Conservation (phyloP, 345 rosid genomes). For the Populus tremula region DNA sequence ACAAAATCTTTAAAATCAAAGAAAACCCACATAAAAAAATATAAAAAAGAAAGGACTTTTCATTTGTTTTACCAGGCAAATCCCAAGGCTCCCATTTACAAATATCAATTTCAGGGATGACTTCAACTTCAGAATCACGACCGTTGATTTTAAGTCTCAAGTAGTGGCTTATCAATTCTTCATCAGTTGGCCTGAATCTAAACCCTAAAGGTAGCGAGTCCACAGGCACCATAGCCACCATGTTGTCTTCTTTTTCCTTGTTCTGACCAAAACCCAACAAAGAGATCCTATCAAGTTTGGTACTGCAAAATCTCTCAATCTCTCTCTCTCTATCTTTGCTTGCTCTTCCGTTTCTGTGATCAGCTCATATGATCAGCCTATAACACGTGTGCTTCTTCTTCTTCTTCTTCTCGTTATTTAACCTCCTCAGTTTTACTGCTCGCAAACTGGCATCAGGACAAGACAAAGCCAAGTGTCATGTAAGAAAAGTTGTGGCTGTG, state of each 20-base stretch:
- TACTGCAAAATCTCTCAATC: neutral
- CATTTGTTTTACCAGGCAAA: conserved; percentile 54
- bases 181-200: conserved; percentile 88
- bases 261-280: neutral
- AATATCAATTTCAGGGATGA: conserved; percentile 79
- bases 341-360: neutral
- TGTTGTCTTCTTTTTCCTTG: neutral
- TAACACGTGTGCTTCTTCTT: neutral
- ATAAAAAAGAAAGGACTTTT: neutral
- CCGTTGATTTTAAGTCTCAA: conserved; percentile 83
- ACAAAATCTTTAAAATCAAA: conserved; percentile 7
- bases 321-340: neutral
- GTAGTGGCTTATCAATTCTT: conserved; percentile 86
- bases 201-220: conserved; percentile 75
- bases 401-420: neutral
- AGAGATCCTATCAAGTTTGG: neutral
- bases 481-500: neutral
- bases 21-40: neutral
- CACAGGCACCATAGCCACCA: conserved; percentile 46
- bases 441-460: neutral
- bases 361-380: neutral
- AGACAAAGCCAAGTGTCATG: neutral
- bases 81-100: conserved; percentile 99
- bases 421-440: neutral
- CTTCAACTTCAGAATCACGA: conserved; percentile 66